phyloP scores from a whole-genome alignment of 768 basidiomycete species.

The Leccinum uliginosum region DNA sequence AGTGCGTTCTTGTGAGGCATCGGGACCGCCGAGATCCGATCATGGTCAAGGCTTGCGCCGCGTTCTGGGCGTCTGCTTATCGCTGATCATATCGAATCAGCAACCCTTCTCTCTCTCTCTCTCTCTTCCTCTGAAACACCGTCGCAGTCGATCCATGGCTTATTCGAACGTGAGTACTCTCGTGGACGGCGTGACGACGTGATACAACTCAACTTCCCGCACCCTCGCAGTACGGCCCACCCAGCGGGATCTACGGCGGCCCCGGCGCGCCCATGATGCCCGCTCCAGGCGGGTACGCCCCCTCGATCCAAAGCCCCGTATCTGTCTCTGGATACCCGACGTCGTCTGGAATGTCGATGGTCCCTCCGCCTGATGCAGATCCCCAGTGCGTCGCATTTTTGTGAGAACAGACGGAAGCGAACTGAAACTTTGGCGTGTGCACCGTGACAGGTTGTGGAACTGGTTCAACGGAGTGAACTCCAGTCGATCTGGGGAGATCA shows the following conservation, averaged over 20 bases:
- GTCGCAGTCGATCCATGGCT: conserved; percentile 12
- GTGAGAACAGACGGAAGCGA: accelerated
- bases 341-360: neutral
- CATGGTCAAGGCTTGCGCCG: neutral
- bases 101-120: neutral
- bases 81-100: conserved; percentile 10
- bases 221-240: neutral
- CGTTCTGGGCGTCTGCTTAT: conserved; percentile 3
- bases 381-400: conserved; percentile 65
- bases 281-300: neutral
- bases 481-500: conserved; percentile 66
- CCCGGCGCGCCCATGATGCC: neutral
- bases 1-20: too few species aligned
- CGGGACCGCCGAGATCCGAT: neutral
- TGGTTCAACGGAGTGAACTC: conserved; percentile 71
- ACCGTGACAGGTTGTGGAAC: conserved; percentile 62
- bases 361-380: conserved; percentile 54
- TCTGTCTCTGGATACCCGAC: conserved; percentile 13
- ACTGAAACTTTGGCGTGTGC: neutral
- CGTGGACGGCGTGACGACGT: neutral
- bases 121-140: neutral
- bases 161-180: conserved; percentile 16
- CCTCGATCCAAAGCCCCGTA: neutral
- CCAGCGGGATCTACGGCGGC: neutral
- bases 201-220: neutral